Base-by-base conservation (phyloP, 345 rosid genomes). In the Ricinus communis region DNA sequence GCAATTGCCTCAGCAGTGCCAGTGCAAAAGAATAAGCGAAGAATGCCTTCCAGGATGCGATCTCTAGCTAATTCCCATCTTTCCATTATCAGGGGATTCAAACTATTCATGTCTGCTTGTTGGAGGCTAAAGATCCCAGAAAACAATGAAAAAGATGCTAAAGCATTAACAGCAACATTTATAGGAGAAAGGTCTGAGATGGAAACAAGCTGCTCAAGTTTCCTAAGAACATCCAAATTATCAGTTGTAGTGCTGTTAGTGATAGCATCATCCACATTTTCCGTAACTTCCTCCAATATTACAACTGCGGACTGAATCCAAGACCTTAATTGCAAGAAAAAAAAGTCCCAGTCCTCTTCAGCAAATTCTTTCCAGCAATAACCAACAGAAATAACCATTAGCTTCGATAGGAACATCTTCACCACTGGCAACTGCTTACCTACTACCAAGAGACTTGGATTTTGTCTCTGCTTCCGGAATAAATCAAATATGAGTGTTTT, bases 221-320 rank as follows among this genome's bases (percentile, higher is more conserved):
- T 84, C 84, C 77, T 76, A 62, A 73, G 70, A 72, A 65, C 53
- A 76, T 82, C 90, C 22, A 47, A 63, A 56, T 79, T 78, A 58
- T 50, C 76, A 74, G 82, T 77, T 73, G 82, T 71, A 77, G 88
- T 81, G 61, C 81, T 68, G 33, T 77, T 74, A 66, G 80, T 74
- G 49, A 87, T 71, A 67, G 73, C 69, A 74, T 88, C 90, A 65
- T 85, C 88, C 73, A 91, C 87, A 77, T 77, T 87, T 83, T 94
- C 98, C 57, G 92, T 79, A 58, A 82, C 81, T 75, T 94, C 96
- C 84, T 94, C 98, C 96, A 92, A 85, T 67, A 86, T 76, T 70
- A 94, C 93, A 71, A 94, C 97, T 31, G 86, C 93, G 60, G 95
- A 87, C 82, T 94, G 96, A 77, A 90, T 87, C 90, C 87, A 90